phyloP scores from a whole-genome alignment of 2,329 filamentous ascomycete species.

The Penicillium sp. region DNA sequence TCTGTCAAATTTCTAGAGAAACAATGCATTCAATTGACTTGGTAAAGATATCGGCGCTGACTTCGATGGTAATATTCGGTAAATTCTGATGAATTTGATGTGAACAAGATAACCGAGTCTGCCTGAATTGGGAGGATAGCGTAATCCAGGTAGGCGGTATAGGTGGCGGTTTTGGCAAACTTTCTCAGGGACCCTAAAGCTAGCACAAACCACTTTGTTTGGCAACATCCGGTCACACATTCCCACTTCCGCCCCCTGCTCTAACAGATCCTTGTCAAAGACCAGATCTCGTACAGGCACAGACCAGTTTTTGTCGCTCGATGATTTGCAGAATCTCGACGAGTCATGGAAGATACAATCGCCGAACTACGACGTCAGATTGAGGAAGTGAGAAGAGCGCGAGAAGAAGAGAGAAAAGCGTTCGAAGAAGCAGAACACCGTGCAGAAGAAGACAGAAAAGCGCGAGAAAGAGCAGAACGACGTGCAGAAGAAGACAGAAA shows the following conservation, averaged over 20 bases:
- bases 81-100: too few relatives aligned
- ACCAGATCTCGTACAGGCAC: not conserved
- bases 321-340: constrained; percentile 1
- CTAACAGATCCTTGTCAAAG: not conserved
- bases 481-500: not conserved
- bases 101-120: too few relatives aligned
- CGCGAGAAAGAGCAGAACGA: constrained; percentile 10
- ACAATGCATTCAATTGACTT: too few relatives aligned
- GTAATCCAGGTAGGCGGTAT: not conserved
- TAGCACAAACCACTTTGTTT: not conserved
- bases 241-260: not conserved
- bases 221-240: not conserved
- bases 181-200: too few relatives aligned
- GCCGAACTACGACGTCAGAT: constrained; percentile 8
- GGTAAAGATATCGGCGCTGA: too few relatives aligned
- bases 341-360: constrained; percentile 7
- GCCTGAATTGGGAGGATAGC: too few relatives aligned
- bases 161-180: not conserved
- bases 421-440: constrained; percentile 8
- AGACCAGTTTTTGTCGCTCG: constrained; percentile 1
- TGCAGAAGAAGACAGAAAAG: constrained; percentile 7
- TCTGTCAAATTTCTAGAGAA: too few relatives aligned
- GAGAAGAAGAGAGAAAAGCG: constrained; percentile 5
- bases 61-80: too few relatives aligned
- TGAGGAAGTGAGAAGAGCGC: constrained; percentile 6